These are phyloP conservation scores for Sinapis alba DNA, from an alignment of 441 rosid genomes.

Conservation along the genomic window DNA sequence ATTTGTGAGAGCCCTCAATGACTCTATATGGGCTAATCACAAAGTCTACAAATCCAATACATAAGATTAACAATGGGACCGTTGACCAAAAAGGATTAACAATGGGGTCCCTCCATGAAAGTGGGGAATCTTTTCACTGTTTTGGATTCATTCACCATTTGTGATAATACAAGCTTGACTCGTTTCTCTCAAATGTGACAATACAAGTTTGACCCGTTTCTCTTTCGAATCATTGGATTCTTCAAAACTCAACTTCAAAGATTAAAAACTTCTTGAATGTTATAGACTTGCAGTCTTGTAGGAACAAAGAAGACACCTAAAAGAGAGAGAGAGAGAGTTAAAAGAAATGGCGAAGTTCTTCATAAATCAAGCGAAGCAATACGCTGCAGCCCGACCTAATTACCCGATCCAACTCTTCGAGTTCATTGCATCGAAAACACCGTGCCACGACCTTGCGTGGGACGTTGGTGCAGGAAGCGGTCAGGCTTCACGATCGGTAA, in stretches of 20 bases:
- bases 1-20: not conserved
- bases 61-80: not conserved
- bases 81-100: not conserved
- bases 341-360: slow-evolving; percentile 66
- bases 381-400: slow-evolving; percentile 63
- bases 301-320: not conserved
- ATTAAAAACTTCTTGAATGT: not conserved
- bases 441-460: slow-evolving; percentile 70
- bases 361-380: slow-evolving; percentile 76
- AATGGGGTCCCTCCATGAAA: not conserved
- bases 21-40: not conserved
- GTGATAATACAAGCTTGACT: not conserved
- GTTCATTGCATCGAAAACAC: slow-evolving; percentile 70
- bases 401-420: slow-evolving; percentile 68
- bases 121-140: not conserved
- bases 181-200: not conserved
- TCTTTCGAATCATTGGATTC: not conserved
- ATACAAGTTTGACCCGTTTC: not conserved
- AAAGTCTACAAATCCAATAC: not conserved
- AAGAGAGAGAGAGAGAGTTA: not conserved
- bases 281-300: not conserved
- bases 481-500: slow-evolving; percentile 72
- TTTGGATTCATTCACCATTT: not conserved
- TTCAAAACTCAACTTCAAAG: not conserved
- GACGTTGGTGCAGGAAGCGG: slow-evolving; percentile 90